Evolutionary conservation across 257 asterid species (phyloP), one percentile per base, ranked within the genome.

Genomic region (Scutellaria galericulata): DNA sequence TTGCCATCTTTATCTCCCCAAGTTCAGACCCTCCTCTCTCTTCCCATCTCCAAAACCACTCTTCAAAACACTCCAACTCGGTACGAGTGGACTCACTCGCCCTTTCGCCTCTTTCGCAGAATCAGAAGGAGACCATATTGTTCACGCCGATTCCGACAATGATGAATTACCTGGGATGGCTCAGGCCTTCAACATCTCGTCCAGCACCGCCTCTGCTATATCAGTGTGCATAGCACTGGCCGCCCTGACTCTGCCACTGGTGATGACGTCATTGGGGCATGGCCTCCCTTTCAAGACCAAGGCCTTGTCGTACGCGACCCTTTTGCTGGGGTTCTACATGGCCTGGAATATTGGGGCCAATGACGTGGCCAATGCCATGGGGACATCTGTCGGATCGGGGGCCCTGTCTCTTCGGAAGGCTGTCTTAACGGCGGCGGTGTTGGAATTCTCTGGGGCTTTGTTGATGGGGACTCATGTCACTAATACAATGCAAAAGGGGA

Each of bases 291-390:
- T 91, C 12, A 89, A 86, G 91, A 86, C 83, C 5, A 81, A 81
- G 57, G 44, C 75, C 7, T 58, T 93, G 46, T 87, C 98, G 0
- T 93, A 93, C 75, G 81, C 70, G 0, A 91, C 98, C 47, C 84
- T 93, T 6, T 60, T 93, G 76, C 86, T 82, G 66, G 98, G 98
- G 0, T 93, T 93, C 79, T 93, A 93, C 85, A 93, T 93, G 98
- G 97, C 98, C 5, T 93, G 98, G 98, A 93, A 89, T 31, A 93
- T 93, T 20, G 98, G 98, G 48, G 98, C 98, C 5, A 93, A 93
- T 61, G 98, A 93, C 66, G 98, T 93, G 78, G 97, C 97, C 5
- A 93, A 93, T 75, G 98, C 98, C 3, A 93, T 91, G 98, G 98
- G 98, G 66, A 91, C 98, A 12, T 93, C 98, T 4, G 98, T 93